A percentile compares a stretch with the other conserved stretches of the same genome.
Evolutionary conservation across 805 yeast genomes (phyloP).

Genomic region (Torulaspora microellipsoides): DNA sequence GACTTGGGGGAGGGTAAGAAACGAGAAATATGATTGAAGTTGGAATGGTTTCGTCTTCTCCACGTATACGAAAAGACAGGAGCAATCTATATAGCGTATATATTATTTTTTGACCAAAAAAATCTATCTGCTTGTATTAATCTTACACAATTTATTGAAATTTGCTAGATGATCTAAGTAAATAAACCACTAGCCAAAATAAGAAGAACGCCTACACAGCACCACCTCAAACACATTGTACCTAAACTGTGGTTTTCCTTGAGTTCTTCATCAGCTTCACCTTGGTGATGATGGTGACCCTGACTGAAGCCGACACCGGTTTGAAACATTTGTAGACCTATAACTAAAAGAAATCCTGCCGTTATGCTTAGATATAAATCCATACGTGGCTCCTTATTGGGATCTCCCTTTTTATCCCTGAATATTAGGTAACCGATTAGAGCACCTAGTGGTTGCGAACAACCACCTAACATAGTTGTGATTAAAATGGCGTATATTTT

Average conservation of each 20-base stretch:
- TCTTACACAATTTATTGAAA: neutral
- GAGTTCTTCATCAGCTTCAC: slow-evolving; percentile 23
- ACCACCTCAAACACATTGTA: slow-evolving; percentile 34
- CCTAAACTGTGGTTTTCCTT: slow-evolving; percentile 32
- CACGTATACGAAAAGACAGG: too few species aligned
- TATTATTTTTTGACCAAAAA: neutral
- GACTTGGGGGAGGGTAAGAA: slow-evolving; percentile 1
- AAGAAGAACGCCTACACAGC: slow-evolving; percentile 33
- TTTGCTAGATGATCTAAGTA: slow-evolving; percentile 1
- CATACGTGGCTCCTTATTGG: slow-evolving; percentile 32
- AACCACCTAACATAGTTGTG: slow-evolving; percentile 69
- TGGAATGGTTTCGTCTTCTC: too few species aligned
- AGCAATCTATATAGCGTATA: too few species aligned
- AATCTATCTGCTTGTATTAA: neutral
- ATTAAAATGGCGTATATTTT: slow-evolving; percentile 58
- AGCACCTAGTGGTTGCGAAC: slow-evolving; percentile 90
- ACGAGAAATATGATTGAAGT: neutral
- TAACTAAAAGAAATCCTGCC: slow-evolving; percentile 78
- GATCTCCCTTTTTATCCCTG: slow-evolving; percentile 33
- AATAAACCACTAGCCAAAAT: slow-evolving; percentile 27
- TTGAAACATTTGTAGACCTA: slow-evolving; percentile 81
- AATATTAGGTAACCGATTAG: slow-evolving; percentile 56
- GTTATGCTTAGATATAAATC: slow-evolving; percentile 60
- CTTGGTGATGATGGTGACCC: slow-evolving; percentile 41
- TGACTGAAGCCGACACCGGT: slow-evolving; percentile 80